Percentiles rank a stretch among this genome's conserved stretches.
phyloP scores from a whole-genome alignment of 495 filamentous ascomycete species.

The Penicillium psychrofluorescens region DNA sequence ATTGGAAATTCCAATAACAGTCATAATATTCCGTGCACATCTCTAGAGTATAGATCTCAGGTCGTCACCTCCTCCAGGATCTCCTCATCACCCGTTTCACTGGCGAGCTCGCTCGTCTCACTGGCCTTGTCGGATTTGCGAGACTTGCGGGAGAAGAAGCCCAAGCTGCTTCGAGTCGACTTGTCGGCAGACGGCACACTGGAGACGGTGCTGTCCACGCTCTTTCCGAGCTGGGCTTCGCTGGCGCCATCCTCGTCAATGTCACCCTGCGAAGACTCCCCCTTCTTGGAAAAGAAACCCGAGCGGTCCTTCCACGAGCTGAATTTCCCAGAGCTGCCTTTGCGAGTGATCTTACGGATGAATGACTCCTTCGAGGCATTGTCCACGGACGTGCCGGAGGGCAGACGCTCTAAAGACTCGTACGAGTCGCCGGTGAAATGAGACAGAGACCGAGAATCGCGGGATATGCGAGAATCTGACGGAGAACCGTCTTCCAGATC shows the following conservation, averaged over 20 bases:
- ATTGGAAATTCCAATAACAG: no score
- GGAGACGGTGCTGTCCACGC: conserved; percentile 37
- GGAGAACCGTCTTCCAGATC: conserved; percentile 51
- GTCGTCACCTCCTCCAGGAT: conserved; percentile 22
- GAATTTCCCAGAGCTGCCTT: conserved; percentile 75
- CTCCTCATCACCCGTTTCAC: conserved; percentile 44
- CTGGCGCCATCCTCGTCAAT: conserved; percentile 39
- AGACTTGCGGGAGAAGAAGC: conserved; percentile 45
- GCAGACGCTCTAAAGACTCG: conserved; percentile 65
- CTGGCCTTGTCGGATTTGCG: conserved; percentile 38
- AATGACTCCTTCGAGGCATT: conserved; percentile 55
- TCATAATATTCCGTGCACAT: no score
- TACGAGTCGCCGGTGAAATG: conserved; percentile 64
- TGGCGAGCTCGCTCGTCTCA: conserved; percentile 40
- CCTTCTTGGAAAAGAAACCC: conserved; percentile 56
- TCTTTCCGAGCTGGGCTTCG: conserved; percentile 42
- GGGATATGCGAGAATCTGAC: conserved; percentile 54
- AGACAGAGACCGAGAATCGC: conserved; percentile 51
- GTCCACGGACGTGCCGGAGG: conserved; percentile 61
- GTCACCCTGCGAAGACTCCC: conserved; percentile 42
- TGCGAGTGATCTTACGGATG: conserved; percentile 67
- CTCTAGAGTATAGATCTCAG: neutral
- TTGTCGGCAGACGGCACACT: conserved; percentile 39
- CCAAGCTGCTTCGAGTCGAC: conserved; percentile 38
- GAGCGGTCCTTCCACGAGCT: conserved; percentile 64